These are phyloP conservation scores for Cercospora nicotianae DNA, from an alignment of 2,329 filamentous ascomycete genomes.

Conservation along the genomic window DNA sequence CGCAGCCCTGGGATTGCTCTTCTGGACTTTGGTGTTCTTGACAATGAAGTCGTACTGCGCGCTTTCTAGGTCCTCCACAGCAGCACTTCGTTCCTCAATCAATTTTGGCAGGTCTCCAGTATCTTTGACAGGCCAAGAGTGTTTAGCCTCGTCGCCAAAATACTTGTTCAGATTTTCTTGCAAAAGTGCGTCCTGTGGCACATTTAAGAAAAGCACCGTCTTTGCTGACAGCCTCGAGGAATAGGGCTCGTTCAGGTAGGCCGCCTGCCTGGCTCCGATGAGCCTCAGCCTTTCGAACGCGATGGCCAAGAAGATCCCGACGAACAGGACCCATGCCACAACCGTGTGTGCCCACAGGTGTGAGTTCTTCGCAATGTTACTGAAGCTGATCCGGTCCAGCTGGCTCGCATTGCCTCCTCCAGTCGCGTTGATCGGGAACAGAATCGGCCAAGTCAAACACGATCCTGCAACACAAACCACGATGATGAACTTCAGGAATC, in stretches of 20 bases:
- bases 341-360: constrained; percentile 49
- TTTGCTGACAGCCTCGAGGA: constrained; percentile 48
- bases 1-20: constrained; percentile 8
- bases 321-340: constrained; percentile 47
- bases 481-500: constrained; percentile 49
- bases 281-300: constrained; percentile 49
- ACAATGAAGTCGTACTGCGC: constrained; percentile 48
- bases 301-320: constrained; percentile 44
- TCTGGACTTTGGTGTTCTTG: constrained; percentile 34
- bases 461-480: constrained; percentile 46
- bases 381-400: constrained; percentile 38
- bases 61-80: constrained; percentile 46
- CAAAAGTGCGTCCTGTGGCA: constrained; percentile 40
- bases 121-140: constrained; percentile 50
- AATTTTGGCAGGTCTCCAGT: constrained; percentile 47
- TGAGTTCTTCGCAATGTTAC: constrained; percentile 45
- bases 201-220: constrained; percentile 52
- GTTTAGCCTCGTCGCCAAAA: constrained; percentile 42
- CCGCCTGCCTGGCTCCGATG: constrained; percentile 52
- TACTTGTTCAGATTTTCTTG: constrained; percentile 35
- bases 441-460: constrained; percentile 48
- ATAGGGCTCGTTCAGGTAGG: constrained; percentile 47
- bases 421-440: constrained; percentile 51
- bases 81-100: constrained; percentile 47
- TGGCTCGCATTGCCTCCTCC: constrained; percentile 37